Percentiles rank a stretch among this genome's conserved stretches.
These are phyloP conservation scores for Apophysomyces elegans DNA, from an alignment of 371 early-diverging fungal species.

Conservation along the genomic window DNA sequence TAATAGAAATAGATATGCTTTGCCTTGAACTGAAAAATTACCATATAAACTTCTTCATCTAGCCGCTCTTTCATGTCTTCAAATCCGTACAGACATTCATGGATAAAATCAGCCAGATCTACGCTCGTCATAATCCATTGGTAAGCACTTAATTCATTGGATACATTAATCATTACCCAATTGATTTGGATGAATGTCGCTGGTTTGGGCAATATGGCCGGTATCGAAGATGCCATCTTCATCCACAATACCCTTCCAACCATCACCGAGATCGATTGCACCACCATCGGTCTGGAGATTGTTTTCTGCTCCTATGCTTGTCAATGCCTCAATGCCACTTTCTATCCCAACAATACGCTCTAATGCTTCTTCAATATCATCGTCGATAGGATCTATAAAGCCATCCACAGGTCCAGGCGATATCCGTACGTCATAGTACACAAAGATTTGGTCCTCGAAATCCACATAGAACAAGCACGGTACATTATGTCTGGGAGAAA, in stretches of 20 bases:
- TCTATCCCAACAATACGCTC: slow-evolving; percentile 48
- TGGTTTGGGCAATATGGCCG: background rate
- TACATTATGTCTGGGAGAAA: slow-evolving; percentile 69
- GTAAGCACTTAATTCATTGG: background rate
- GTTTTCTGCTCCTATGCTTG: slow-evolving; percentile 5
- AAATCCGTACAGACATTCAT: slow-evolving; percentile 29
- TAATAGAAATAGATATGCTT: background rate
- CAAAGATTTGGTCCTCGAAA: slow-evolving; percentile 83
- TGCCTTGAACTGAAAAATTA: background rate
- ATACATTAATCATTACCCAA: background rate
- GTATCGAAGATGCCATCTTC: slow-evolving; percentile 15
- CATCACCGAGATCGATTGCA: slow-evolving; percentile 51
- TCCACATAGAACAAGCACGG: slow-evolving; percentile 84
- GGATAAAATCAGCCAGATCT: slow-evolving; percentile 31
- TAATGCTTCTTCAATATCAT: slow-evolving; percentile 49
- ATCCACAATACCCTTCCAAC: slow-evolving; percentile 46
- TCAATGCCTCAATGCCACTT: slow-evolving; percentile 31
- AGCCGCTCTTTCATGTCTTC: slow-evolving; percentile 48
- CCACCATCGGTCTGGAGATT: slow-evolving; percentile 17
- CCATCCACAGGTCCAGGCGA: slow-evolving; percentile 50
- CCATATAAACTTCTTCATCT: slow-evolving; percentile 31
- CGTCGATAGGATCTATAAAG: slow-evolving; percentile 51
- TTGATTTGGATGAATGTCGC: slow-evolving; percentile 3
- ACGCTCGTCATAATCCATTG: background rate
- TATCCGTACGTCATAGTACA: slow-evolving; percentile 73